Conservation (phyloP, 352 stramenopile genomes). For the Pythium brachiatum region DNA sequence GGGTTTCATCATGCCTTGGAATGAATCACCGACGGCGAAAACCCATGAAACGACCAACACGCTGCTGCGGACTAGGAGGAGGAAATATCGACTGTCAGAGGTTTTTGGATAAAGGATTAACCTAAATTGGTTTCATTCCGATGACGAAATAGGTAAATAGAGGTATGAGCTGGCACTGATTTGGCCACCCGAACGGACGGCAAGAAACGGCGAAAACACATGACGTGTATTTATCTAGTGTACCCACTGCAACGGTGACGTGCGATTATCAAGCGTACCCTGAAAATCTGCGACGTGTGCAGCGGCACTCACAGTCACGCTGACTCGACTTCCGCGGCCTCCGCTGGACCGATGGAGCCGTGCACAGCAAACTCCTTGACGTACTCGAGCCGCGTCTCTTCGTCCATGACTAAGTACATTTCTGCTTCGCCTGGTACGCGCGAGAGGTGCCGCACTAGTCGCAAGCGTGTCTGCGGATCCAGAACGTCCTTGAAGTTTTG, state of each 20-base stretch:
- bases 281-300: slow-evolving; percentile 1
- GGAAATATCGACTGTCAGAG: slow-evolving; percentile 7
- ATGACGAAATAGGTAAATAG: background rate
- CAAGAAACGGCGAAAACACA: slow-evolving; percentile 16
- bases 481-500: slow-evolving; percentile 43
- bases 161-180: slow-evolving; percentile 22
- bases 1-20: slow-evolving; percentile 21
- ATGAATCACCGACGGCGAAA: slow-evolving; percentile 9
- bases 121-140: background rate
- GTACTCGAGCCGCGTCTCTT: slow-evolving; percentile 42
- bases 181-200: slow-evolving; percentile 2
- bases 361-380: slow-evolving; percentile 39
- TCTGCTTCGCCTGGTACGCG: slow-evolving; percentile 34
- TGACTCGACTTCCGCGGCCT: background rate
- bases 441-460: slow-evolving; percentile 44
- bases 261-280: slow-evolving; percentile 17
- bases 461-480: slow-evolving; percentile 26
- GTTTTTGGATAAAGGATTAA: background rate
- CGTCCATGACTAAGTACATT: slow-evolving; percentile 51
- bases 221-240: slow-evolving; percentile 22
- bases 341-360: background rate
- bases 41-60: slow-evolving; percentile 21
- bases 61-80: background rate
- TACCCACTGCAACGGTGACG: slow-evolving; percentile 15
- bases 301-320: background rate